A percentile compares a stretch with the other conserved stretches of the same genome.
These are phyloP conservation scores for Penicillium sp. DNA, from an alignment of 2,329 filamentous ascomycete genomes.

Conservation along the genomic window DNA sequence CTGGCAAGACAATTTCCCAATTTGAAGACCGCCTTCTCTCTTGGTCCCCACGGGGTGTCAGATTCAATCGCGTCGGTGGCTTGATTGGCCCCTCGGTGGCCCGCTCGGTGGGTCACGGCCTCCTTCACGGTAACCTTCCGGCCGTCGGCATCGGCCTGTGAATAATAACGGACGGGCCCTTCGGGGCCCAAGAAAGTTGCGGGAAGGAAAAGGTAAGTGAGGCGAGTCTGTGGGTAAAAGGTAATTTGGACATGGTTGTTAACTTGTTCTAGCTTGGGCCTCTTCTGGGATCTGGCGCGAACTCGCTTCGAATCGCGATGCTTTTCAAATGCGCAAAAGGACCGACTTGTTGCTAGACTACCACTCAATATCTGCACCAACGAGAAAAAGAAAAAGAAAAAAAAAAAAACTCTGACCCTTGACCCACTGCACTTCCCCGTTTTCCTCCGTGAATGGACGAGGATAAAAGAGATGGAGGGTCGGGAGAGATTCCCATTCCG, in stretches of 20 bases:
- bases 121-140: slow-evolving; percentile 4
- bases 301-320: background rate
- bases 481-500: slow-evolving; percentile 11
- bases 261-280: slow-evolving; percentile 4
- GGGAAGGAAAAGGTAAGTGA: background rate
- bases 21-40: slow-evolving; percentile 6
- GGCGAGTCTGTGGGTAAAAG: background rate
- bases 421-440: slow-evolving; percentile 1
- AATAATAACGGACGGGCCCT: background rate
- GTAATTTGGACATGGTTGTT: background rate
- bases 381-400: background rate
- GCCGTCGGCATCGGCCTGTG: slow-evolving; percentile 4
- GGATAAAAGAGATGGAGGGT: slow-evolving; percentile 3
- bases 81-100: slow-evolving; percentile 7
- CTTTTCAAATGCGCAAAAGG: slow-evolving; percentile 5
- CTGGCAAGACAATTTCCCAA: slow-evolving; percentile 2
- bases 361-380: background rate
- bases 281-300: background rate
- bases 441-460: slow-evolving; percentile 10
- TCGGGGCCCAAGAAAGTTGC: background rate
- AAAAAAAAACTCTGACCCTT: background rate
- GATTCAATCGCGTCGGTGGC: slow-evolving; percentile 11
- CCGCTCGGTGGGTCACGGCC: slow-evolving; percentile 2
- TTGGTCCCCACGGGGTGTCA: slow-evolving; percentile 9
- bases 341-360: background rate